Evolutionary conservation across 2,329 filamentous ascomycete genomes (phyloP).

Genomic region (Myriosclerotinia duriaeana): DNA sequence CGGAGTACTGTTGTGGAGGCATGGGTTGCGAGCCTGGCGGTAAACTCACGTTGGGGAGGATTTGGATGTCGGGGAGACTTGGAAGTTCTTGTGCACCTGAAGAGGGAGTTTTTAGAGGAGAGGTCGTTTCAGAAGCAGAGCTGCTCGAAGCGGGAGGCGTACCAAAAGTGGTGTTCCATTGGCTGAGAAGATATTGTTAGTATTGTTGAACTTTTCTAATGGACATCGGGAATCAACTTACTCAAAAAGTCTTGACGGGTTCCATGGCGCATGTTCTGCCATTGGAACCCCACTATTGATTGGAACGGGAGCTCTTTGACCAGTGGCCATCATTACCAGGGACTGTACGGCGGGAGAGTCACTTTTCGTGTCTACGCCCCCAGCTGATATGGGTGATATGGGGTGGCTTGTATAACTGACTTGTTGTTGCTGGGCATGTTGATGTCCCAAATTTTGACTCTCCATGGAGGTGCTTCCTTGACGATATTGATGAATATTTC

Average conservation of each 20-base stretch:
- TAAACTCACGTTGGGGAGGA: constrained; percentile 50
- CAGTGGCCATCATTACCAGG: constrained; percentile 67
- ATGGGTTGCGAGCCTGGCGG: constrained; percentile 49
- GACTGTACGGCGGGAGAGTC: constrained; percentile 73
- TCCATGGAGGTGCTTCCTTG: constrained; percentile 38
- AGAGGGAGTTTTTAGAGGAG: constrained; percentile 42
- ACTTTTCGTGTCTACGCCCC: constrained; percentile 70
- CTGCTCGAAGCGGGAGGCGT: constrained; percentile 44
- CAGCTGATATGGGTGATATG: constrained; percentile 75
- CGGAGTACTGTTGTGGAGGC: constrained; percentile 53
- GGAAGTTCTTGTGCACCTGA: constrained; percentile 50
- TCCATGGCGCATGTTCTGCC: constrained; percentile 70
- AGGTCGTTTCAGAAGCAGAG: constrained; percentile 40
- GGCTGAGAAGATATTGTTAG: constrained; percentile 53
- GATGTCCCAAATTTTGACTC: constrained; percentile 51
- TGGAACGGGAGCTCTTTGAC: constrained; percentile 50
- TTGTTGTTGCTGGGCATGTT: constrained; percentile 50
- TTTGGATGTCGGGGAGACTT: constrained; percentile 48
- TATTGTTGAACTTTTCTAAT: not conserved
- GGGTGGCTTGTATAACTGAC: constrained; percentile 70
- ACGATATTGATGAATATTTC: constrained; percentile 34
- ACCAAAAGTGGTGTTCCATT: constrained; percentile 95
- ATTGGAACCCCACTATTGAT: constrained; percentile 40
- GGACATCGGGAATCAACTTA: constrained; percentile 53
- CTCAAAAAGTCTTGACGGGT: constrained; percentile 87